These are phyloP conservation scores for Magnaporthiopsis rhizophila DNA, from an alignment of 2,329 filamentous ascomycete genomes.

Conservation along the genomic window DNA sequence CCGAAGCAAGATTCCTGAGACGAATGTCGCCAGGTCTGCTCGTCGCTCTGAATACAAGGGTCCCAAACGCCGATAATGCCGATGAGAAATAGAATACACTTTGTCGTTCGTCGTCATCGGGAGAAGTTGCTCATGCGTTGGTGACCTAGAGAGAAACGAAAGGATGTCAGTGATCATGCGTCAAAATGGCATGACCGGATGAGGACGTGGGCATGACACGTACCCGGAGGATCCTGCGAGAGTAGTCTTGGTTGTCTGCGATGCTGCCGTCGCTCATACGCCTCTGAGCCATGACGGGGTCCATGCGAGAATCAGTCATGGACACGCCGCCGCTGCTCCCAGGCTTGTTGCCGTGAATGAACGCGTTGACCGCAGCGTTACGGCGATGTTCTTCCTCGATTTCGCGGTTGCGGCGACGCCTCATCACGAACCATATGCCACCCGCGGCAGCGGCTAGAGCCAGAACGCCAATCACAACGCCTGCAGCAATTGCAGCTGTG, in stretches of 20 bases:
- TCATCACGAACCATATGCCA: slow-evolving; percentile 65
- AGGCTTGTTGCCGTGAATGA: slow-evolving; percentile 58
- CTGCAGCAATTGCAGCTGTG: slow-evolving; percentile 77
- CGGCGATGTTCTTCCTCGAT: slow-evolving; percentile 80
- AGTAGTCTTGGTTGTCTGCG: slow-evolving; percentile 95
- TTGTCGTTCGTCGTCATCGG: slow-evolving; percentile 31
- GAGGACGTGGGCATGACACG: slow-evolving; percentile 20
- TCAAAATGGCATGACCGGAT: neutral
- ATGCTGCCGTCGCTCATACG: slow-evolving; percentile 92
- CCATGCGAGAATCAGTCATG: slow-evolving; percentile 75
- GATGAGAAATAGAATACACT: slow-evolving; percentile 29
- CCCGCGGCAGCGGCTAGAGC: slow-evolving; percentile 57
- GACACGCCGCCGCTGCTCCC: slow-evolving; percentile 57
- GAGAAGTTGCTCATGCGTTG: slow-evolving; percentile 41
- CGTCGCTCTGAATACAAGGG: slow-evolving; percentile 17
- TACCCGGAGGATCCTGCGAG: slow-evolving; percentile 90
- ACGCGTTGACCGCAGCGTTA: slow-evolving; percentile 70
- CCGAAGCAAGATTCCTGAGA: slow-evolving; percentile 10
- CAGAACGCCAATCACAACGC: slow-evolving; percentile 78
- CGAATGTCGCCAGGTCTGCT: slow-evolving; percentile 14
- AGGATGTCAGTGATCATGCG: neutral
- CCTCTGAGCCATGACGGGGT: slow-evolving; percentile 75
- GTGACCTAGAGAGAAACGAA: slow-evolving; percentile 34
- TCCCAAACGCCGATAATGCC: slow-evolving; percentile 29
- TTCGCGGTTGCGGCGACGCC: slow-evolving; percentile 65